Evolutionary conservation across 176 grass and related monocot species (phyloP), one percentile per base, ranked within the genome.

Genomic region (Tuctoria greenei): DNA sequence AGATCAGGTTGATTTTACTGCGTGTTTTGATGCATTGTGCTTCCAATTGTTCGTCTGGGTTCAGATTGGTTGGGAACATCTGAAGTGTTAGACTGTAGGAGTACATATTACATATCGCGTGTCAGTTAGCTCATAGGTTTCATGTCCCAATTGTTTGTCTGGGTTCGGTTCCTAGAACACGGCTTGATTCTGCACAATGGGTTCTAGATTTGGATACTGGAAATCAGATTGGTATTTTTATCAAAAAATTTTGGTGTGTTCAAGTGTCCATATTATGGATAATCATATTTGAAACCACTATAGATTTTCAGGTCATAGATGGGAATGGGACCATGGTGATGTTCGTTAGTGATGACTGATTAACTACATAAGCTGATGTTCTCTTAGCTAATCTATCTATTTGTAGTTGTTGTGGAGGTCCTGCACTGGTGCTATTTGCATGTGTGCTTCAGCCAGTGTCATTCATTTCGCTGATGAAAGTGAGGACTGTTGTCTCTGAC

Each of bases 1-100:
- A 97, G 83, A 93, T 93, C 79, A 97, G 91, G 94, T 97, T 81
- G 10, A 40, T 26, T 82, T 40, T 11, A 16, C 11, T 55, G 28
- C 80, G 35, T 49, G 23, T 61, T 81, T 28, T 13, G 24, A 83
- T 60, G 40, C 31, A 13, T 42, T n/a, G n/a, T n/a, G n/a, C n/a
- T 49, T 14, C 14, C 20, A 35, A 18, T 74, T 25, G 25, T 14
- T 61, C 0, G 7, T 44, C 20, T 60, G 50, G 27, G 24, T 82
- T 25, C 37, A 25, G 4, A 26, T 52, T 51, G 27, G 0, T 36
- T n/a, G n/a, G n/a, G n/a, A n/a, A n/a, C n/a, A n/a, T n/a, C n/a
- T n/a, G n/a, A n/a, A n/a, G n/a, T n/a, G n/a, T n/a, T n/a, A n/a
- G n/a, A n/a, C n/a, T n/a, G n/a, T n/a, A n/a, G n/a, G n/a, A n/a